phyloP scores from a whole-genome alignment of 2,329 filamentous ascomycete species.

The Aspergillus brunneoviolaceus region DNA sequence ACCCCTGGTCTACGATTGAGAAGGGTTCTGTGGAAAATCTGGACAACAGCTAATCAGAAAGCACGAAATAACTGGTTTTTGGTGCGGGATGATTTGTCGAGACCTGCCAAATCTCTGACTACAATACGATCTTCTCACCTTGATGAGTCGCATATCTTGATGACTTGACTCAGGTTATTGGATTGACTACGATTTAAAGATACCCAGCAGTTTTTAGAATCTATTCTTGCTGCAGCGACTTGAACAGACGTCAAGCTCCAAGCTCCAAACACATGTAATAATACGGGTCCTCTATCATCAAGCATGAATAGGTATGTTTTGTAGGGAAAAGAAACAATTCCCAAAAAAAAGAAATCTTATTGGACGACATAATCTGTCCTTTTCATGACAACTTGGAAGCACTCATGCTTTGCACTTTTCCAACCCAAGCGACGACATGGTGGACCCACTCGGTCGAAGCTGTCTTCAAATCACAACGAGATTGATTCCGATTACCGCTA shows the following conservation, averaged over 20 bases:
- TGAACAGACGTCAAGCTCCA: neutral
- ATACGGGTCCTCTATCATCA: too few species aligned
- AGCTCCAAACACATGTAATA: too few species aligned
- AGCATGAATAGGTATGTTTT: too few species aligned
- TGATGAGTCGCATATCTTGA: too few species aligned
- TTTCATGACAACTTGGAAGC: too few species aligned
- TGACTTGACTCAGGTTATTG: neutral
- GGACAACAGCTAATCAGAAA: slow-evolving; percentile 3
- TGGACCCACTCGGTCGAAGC: neutral
- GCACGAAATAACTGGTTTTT: neutral
- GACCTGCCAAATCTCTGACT: neutral
- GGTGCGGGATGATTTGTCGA: neutral
- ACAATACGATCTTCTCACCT: too few species aligned
- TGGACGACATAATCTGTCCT: too few species aligned
- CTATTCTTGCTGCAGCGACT: neutral
- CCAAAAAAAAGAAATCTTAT: too few species aligned
- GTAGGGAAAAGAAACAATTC: too few species aligned
- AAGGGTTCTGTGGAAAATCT: slow-evolving; percentile 26
- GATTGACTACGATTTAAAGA: neutral
- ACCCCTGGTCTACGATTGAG: slow-evolving; percentile 39
- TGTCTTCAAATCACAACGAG: neutral
- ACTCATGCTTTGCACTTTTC: too few species aligned
- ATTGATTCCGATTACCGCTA: slow-evolving; percentile 3
- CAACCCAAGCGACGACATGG: too few species aligned
- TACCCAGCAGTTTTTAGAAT: neutral